Percentiles rank a stretch among this genome's conserved stretches.
Evolutionary conservation across 1,284 basidiomycete genomes (phyloP).

Genomic region (Ceratobasidium sp.): DNA sequence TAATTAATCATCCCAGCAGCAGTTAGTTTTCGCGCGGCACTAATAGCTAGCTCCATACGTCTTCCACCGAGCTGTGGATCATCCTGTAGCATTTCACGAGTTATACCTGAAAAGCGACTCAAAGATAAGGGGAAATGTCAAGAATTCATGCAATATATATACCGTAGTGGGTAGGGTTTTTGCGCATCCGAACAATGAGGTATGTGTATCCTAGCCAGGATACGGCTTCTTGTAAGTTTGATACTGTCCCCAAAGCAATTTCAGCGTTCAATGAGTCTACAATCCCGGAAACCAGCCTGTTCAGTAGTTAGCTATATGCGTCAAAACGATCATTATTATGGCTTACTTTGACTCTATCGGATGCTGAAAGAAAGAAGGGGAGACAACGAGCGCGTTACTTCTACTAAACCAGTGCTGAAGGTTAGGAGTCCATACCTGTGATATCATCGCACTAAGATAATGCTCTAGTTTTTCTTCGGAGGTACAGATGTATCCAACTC

Average conservation of each 20-base stretch:
- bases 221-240: slow-evolving; percentile 87
- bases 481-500: slow-evolving; percentile 97
- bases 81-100: slow-evolving; percentile 76
- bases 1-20: slow-evolving; percentile 87
- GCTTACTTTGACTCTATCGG: slow-evolving; percentile 95
- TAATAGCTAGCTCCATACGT: slow-evolving; percentile 78
- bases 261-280: slow-evolving; percentile 88
- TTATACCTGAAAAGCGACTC: slow-evolving; percentile 73
- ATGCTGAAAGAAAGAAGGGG: slow-evolving; percentile 64
- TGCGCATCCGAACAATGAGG: slow-evolving; percentile 94
- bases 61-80: slow-evolving; percentile 85
- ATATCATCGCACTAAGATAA: slow-evolving; percentile 90
- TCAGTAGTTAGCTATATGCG: background rate
- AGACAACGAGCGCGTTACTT: slow-evolving; percentile 26
- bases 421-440: slow-evolving; percentile 69
- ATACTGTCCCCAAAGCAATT: slow-evolving; percentile 93
- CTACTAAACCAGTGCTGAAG: slow-evolving; percentile 13
- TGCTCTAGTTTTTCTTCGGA: slow-evolving; percentile 93
- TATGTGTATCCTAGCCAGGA: slow-evolving; percentile 99
- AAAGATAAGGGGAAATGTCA: slow-evolving; percentile 16
- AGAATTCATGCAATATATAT: slow-evolving; percentile 50
- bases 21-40: slow-evolving; percentile 80
- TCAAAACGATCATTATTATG: background rate
- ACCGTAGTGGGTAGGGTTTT: slow-evolving; percentile 94
- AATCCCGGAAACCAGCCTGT: slow-evolving; percentile 32